These are phyloP conservation scores for Pseudevernia furfuracea DNA, from an alignment of 495 filamentous ascomycete species.

Conservation along the genomic window DNA sequence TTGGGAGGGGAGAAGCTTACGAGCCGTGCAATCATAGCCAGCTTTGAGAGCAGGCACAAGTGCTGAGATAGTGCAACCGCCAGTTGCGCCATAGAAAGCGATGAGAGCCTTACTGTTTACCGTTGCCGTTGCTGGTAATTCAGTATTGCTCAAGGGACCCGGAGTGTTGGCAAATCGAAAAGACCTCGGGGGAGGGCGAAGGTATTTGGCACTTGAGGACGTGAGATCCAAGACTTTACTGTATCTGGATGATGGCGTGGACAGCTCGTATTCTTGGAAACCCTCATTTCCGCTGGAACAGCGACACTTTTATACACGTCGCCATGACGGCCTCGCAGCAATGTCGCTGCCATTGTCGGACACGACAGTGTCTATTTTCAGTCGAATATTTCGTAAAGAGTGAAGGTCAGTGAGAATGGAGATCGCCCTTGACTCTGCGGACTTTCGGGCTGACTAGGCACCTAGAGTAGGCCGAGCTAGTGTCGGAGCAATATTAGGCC, in stretches of 20 bases:
- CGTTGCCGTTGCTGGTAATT: conserved; percentile 7
- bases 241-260: neutral
- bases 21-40: conserved; percentile 40
- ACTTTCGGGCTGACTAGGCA: neutral
- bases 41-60: conserved; percentile 44
- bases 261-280: neutral
- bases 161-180: neutral
- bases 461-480: neutral
- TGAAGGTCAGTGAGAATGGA: neutral
- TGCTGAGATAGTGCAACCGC: conserved; percentile 40
- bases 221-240: neutral
- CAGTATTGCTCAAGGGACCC: neutral
- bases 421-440: too few species aligned
- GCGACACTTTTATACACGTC: neutral
- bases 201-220: neutral
- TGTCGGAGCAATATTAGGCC: neutral
- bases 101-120: conserved; percentile 25
- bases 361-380: neutral
- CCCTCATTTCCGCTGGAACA: neutral
- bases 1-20: conserved; percentile 18
- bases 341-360: neutral
- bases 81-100: conserved; percentile 48
- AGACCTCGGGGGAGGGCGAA: neutral
- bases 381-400: neutral
- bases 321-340: neutral